A percentile compares a stretch with the other conserved stretches of the same genome.
Evolutionary conservation across 2,329 filamentous ascomycete species (phyloP).

Genomic region (Trichophyton verrucosum): DNA sequence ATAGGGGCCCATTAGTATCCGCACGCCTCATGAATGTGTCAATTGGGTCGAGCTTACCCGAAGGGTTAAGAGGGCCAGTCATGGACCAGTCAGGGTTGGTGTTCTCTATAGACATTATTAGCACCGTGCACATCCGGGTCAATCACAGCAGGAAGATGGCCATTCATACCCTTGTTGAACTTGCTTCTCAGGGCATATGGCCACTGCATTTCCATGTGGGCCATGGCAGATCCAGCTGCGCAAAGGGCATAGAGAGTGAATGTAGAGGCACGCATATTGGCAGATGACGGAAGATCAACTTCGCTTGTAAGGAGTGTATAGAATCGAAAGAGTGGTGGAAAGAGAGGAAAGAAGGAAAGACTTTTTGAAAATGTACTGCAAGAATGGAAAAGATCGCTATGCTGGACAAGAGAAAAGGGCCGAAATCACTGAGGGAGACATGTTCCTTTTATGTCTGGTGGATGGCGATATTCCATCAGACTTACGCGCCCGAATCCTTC

Average conservation of each 20-base stretch:
- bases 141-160: background rate
- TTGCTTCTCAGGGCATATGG: constrained; percentile 44
- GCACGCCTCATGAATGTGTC: background rate
- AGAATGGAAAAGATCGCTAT: background rate
- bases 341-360: background rate
- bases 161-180: constrained; percentile 28
- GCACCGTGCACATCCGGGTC: background rate
- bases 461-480: background rate
- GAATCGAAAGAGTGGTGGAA: background rate
- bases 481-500: background rate
- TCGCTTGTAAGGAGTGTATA: constrained; percentile 2
- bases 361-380: background rate
- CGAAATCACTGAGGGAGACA: background rate
- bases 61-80: constrained; percentile 3
- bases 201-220: constrained; percentile 46
- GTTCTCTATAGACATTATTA: background rate
- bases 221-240: constrained; percentile 11
- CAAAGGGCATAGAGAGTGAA: constrained; percentile 8
- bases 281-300: background rate
- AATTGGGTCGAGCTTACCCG: background rate
- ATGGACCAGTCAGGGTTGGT: constrained; percentile 6
- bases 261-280: constrained; percentile 8
- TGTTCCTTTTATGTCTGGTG: background rate
- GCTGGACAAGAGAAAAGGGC: background rate
- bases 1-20: background rate